phyloP scores from a whole-genome alignment of 345 rosid species.

The Excoecaria cochinchinensis region DNA sequence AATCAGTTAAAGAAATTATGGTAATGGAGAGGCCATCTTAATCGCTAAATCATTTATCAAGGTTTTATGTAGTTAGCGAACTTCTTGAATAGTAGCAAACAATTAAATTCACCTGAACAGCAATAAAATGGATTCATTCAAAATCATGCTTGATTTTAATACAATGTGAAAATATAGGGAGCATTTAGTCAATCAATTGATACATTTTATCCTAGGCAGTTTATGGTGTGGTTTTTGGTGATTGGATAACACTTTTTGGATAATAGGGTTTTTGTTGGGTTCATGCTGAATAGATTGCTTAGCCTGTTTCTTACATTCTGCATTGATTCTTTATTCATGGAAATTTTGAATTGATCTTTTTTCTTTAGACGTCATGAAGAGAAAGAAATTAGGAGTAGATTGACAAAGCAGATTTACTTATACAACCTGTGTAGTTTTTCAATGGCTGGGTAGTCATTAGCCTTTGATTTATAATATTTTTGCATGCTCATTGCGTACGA shows the following conservation, averaged over 20 bases:
- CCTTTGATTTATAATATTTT: neutral
- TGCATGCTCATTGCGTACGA: neutral
- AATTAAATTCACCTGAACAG: neutral
- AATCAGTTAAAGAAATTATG: neutral
- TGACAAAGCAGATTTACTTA: neutral
- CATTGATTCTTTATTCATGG: neutral
- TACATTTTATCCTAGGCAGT: neutral
- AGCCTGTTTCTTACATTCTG: neutral
- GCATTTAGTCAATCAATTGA: neutral
- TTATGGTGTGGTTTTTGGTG: neutral
- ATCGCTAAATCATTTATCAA: neutral
- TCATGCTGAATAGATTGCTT: neutral
- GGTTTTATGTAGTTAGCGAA: neutral
- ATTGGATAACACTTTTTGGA: neutral
- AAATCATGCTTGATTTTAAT: neutral
- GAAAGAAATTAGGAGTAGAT: conserved; percentile 1
- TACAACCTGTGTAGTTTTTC: neutral
- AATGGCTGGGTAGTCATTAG: neutral
- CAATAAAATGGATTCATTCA: neutral
- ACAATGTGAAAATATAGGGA: neutral
- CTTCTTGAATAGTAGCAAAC: neutral
- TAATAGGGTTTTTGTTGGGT: conserved; percentile 4
- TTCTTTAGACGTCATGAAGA: neutral
- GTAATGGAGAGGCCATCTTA: neutral
- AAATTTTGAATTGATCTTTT: neutral